Evolutionary conservation across 257 asterid species (phyloP).

Genomic region (Orobanche coerulescens): DNA sequence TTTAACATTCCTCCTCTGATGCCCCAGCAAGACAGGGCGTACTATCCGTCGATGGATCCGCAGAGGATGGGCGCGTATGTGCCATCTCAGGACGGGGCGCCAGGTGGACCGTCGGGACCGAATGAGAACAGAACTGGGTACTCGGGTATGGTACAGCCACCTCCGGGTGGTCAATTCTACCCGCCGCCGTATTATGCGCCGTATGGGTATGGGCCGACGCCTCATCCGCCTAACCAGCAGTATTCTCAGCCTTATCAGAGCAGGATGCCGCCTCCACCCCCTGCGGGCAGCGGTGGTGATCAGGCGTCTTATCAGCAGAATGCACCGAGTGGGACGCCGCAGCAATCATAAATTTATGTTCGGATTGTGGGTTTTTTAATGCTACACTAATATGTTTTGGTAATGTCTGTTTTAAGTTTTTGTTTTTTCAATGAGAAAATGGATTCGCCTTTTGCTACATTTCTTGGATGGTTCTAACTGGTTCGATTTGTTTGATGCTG

Average conservation of each 20-base stretch:
- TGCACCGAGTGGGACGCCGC: constrained; percentile 32
- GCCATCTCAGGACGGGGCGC: constrained; percentile 65
- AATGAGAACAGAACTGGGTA: constrained; percentile 45
- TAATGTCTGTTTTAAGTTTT: background rate
- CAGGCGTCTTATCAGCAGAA: constrained; percentile 39
- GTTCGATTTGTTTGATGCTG: too few species aligned
- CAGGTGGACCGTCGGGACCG: constrained; percentile 49
- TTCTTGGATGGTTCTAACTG: background rate
- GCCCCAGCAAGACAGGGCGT: constrained; percentile 70
- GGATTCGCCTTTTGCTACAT: background rate
- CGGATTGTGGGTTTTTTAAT: too few species aligned
- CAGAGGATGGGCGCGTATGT: constrained; percentile 90
- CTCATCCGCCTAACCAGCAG: constrained; percentile 53
- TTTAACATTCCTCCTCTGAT: constrained; percentile 68
- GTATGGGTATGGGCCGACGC: constrained; percentile 64
- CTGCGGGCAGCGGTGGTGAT: constrained; percentile 39
- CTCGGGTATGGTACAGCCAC: constrained; percentile 56
- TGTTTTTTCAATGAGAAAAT: too few species aligned
- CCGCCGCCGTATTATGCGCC: constrained; percentile 64
- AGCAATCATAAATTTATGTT: constrained; percentile 17
- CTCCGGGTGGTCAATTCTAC: constrained; percentile 51
- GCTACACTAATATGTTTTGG: too few species aligned
- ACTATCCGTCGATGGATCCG: constrained; percentile 97
- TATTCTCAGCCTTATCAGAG: constrained; percentile 46
- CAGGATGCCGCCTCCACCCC: constrained; percentile 40